Conservation (phyloP, 2,329 filamentous ascomycete species). For the Cladorrhinum sp. region DNA sequence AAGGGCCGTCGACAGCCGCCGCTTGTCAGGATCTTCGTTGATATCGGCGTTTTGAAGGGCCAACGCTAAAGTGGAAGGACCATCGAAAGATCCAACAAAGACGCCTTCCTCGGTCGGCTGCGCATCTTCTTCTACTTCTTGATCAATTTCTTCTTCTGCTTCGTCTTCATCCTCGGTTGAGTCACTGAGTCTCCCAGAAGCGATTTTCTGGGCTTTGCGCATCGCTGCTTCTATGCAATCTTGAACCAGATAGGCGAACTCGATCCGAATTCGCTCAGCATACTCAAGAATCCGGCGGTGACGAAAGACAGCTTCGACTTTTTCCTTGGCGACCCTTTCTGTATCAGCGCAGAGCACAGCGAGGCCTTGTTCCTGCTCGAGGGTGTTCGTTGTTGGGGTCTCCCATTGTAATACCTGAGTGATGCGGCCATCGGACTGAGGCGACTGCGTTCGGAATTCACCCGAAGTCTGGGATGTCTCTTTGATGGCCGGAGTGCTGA, state of each 20-base stretch:
- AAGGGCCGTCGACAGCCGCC: conserved; percentile 56
- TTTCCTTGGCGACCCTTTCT: conserved; percentile 75
- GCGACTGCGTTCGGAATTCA: conserved; percentile 88
- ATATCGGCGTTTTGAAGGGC: conserved; percentile 49
- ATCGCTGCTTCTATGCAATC: conserved; percentile 93
- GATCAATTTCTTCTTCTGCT: conserved; percentile 33
- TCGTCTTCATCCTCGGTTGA: conserved; percentile 63
- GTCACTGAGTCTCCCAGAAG: conserved; percentile 79
- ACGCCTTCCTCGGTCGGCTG: conserved; percentile 52
- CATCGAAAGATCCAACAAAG: conserved; percentile 57
- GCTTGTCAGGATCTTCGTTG: conserved; percentile 39
- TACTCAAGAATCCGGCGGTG: conserved; percentile 94
- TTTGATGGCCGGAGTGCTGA: conserved; percentile 90
- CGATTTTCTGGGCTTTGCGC: conserved; percentile 83
- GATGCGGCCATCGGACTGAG: conserved; percentile 91
- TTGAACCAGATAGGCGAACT: conserved; percentile 89
- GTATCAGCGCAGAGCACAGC: conserved; percentile 87
- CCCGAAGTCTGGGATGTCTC: conserved; percentile 67
- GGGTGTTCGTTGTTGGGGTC: conserved; percentile 82
- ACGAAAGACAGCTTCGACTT: conserved; percentile 89
- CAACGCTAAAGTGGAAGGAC: conserved; percentile 53
- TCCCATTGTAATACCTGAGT: conserved; percentile 96
- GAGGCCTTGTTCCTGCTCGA: conserved; percentile 91
- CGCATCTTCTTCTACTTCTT: conserved; percentile 33
- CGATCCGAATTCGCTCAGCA: conserved; percentile 88